Evolutionary conservation across 176 grass and related monocot species (phyloP).

Genomic region (Coix lacrymajobi): DNA sequence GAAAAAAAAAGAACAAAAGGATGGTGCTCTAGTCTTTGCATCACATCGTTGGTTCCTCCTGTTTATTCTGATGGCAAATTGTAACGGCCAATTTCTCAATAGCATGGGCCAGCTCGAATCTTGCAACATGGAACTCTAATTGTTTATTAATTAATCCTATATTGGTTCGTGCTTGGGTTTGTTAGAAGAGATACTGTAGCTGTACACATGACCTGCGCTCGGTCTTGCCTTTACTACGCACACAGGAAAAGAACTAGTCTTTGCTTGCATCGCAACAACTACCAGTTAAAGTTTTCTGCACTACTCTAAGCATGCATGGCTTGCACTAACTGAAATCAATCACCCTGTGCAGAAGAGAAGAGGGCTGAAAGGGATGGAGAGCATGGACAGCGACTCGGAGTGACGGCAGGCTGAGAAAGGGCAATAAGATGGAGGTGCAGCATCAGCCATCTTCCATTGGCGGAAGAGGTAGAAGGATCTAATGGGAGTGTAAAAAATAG

Average conservation of each 20-base stretch:
- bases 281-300: background rate
- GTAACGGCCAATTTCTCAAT: background rate
- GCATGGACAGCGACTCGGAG: conserved; percentile 87
- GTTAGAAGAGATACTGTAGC: background rate
- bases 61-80: background rate
- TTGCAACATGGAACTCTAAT: conserved; percentile 24
- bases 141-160: background rate
- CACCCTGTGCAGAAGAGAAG: conserved; percentile 52
- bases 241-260: background rate
- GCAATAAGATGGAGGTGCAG: conserved; percentile 14
- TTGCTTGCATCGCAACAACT: background rate
- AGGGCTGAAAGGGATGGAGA: conserved; percentile 86
- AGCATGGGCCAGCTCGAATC: conserved; percentile 2
- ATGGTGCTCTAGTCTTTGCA: background rate
- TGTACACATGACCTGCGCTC: background rate
- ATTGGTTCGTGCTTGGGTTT: background rate
- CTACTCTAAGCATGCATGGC: background rate
- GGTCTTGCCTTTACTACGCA: background rate
- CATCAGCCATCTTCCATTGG: background rate
- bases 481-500: background rate
- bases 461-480: background rate
- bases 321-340: conserved; percentile 9
- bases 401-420: conserved; percentile 19
- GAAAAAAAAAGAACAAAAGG: background rate
- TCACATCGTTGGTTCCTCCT: background rate